Evolutionary conservation across 2,329 filamentous ascomycete genomes (phyloP).

Genomic region (Aspergillus calidoustus): DNA sequence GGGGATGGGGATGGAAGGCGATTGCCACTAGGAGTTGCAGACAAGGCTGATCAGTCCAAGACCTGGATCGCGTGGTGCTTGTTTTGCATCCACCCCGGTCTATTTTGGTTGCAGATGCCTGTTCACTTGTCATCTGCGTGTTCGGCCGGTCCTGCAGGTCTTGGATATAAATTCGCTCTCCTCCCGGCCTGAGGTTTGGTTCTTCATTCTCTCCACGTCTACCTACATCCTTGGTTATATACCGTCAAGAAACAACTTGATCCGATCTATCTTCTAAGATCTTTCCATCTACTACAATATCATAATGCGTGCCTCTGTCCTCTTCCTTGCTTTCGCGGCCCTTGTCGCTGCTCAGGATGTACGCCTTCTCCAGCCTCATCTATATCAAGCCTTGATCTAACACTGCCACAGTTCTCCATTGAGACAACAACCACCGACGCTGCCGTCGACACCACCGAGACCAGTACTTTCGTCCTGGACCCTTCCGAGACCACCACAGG

Average conservation of each 20-base stretch:
- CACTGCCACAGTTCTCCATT: slow-evolving; percentile 37
- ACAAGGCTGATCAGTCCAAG: slow-evolving; percentile 20
- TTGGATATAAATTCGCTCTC: slow-evolving; percentile 23
- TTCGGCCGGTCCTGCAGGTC: slow-evolving; percentile 17
- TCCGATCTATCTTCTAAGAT: neutral
- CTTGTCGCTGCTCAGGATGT: slow-evolving; percentile 44
- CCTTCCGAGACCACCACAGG: neutral
- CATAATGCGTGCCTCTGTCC: slow-evolving; percentile 54
- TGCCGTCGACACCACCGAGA: neutral
- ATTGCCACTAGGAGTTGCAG: slow-evolving; percentile 19
- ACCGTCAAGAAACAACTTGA: neutral
- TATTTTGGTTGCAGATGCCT: slow-evolving; percentile 24
- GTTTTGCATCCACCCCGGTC: slow-evolving; percentile 17
- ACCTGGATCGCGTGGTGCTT: slow-evolving; percentile 8
- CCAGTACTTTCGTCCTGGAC: neutral
- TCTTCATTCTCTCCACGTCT: slow-evolving; percentile 10
- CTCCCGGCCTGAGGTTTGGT: slow-evolving; percentile 12
- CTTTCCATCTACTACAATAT: slow-evolving; percentile 16
- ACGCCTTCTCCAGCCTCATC: slow-evolving; percentile 23
- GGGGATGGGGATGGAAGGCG: neutral
- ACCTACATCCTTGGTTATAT: neutral
- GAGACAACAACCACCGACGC: slow-evolving; percentile 30
- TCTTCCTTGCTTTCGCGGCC: slow-evolving; percentile 51
- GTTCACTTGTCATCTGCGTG: slow-evolving; percentile 23
- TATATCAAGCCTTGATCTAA: slow-evolving; percentile 13